Conservation (phyloP, 805 yeast species). For the Cyberlindnera meyerae region DNA sequence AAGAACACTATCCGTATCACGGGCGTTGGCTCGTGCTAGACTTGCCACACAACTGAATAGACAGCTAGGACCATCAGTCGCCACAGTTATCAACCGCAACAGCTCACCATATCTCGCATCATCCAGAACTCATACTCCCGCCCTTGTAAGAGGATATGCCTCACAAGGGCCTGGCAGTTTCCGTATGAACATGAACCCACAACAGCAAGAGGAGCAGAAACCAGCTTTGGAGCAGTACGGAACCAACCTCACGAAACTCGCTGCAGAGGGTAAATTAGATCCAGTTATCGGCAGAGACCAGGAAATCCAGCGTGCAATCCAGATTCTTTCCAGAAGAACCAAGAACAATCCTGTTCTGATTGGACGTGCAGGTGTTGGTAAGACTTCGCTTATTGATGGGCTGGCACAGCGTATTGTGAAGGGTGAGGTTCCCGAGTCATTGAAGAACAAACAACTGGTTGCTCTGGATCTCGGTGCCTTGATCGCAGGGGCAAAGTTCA, state of each 20-base stretch:
- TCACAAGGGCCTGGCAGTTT: slow-evolving; percentile 16
- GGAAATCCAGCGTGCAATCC: slow-evolving; percentile 89
- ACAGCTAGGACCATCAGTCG: slow-evolving; percentile 1
- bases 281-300: slow-evolving; percentile 98
- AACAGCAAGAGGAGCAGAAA: slow-evolving; percentile 39
- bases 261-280: slow-evolving; percentile 84
- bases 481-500: slow-evolving; percentile 90
- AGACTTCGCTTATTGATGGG: slow-evolving; percentile 95
- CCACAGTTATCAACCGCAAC: not conserved
- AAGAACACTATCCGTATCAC: slow-evolving; percentile 1
- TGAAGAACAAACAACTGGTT: slow-evolving; percentile 79
- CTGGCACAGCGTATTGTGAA: slow-evolving; percentile 88
- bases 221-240: slow-evolving; percentile 86
- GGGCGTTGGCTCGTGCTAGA: slow-evolving; percentile 2
- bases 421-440: slow-evolving; percentile 91
- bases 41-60: not conserved
- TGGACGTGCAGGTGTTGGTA: slow-evolving; percentile 98
- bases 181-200: slow-evolving; percentile 37
- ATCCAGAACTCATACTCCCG: not conserved
- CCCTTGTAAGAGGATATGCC: slow-evolving; percentile 6
- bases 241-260: slow-evolving; percentile 78
- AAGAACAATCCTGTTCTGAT: slow-evolving; percentile 93
- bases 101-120: not conserved
- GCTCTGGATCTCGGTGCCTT: slow-evolving; percentile 84
- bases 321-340: slow-evolving; percentile 85